Evolutionary conservation across 495 filamentous ascomycete genomes (phyloP), one percentile per base, ranked within the genome.

Genomic region (Trichoderma reesei): DNA sequence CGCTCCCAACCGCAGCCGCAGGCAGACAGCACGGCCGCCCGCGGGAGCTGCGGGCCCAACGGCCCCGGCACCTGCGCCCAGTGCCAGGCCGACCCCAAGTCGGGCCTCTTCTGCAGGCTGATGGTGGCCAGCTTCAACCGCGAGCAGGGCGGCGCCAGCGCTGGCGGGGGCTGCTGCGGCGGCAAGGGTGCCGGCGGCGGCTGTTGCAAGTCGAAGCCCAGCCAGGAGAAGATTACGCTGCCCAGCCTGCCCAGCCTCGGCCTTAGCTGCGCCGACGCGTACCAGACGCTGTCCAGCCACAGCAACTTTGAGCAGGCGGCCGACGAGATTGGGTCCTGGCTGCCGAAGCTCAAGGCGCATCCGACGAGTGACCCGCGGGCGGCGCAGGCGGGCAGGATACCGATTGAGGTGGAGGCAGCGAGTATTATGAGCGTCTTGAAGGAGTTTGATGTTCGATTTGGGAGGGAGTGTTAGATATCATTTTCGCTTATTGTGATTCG

Each of bases 381-480:
- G 6, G 60, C 59, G 6, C 37, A 48, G 10, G 16, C 31, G 20
- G 20, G 44, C 37, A 78, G 85, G 65, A 82, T 81, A 26, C 86
- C 88, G 6, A 84, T 91, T 67, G 88, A 93, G 70, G 86, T 96
- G 9, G 90, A 96, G 70, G 88, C 90, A 1, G 90, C 89, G 5
- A 92, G 88, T 71, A 90, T 96, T 34, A 91, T 93, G 87, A 85
- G 86, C 44, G 90, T 94, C 37, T 72, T 96, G 63, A 90, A 88
- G 67, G 86, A 87, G 64, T 91, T 96, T 70, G 91, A 96, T 70
- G 82, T 90, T 42, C 73, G 90, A 44, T 96, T 96, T 73, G 86
- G 85, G 41, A 26, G 51, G 3, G 51, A 56, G 26, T 56, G 59
- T 41, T 61, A 20, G 11, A 20, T 26, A 26, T 26, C 26, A 26